These are phyloP conservation scores for Niebla homalea DNA, from an alignment of 495 filamentous ascomycete genomes.

Conservation along the genomic window DNA sequence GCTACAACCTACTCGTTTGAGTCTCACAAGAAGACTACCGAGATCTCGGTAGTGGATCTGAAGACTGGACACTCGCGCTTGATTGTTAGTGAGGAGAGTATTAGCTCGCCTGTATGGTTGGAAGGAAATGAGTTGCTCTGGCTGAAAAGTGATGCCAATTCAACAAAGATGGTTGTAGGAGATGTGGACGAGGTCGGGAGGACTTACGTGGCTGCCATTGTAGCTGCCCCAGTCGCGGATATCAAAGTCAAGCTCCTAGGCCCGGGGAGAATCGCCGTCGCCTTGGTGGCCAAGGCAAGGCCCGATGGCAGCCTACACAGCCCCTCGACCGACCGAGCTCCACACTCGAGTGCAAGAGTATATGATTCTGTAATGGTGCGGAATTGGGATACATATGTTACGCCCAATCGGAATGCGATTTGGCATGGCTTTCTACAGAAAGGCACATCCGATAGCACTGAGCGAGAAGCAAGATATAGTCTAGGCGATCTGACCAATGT, in stretches of 20 bases:
- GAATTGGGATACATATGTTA: slow-evolving; percentile 48
- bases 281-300: slow-evolving; percentile 46
- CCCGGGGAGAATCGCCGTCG: slow-evolving; percentile 54
- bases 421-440: slow-evolving; percentile 56
- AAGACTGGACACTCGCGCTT: slow-evolving; percentile 49
- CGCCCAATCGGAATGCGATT: slow-evolving; percentile 54
- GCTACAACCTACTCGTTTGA: slow-evolving; percentile 75
- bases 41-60: slow-evolving; percentile 66
- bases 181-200: slow-evolving; percentile 40
- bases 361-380: slow-evolving; percentile 46
- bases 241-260: slow-evolving; percentile 54
- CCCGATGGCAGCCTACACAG: slow-evolving; percentile 45
- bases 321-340: slow-evolving; percentile 38
- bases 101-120: slow-evolving; percentile 67
- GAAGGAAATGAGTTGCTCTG: slow-evolving; percentile 49
- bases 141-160: slow-evolving; percentile 48
- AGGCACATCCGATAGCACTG: slow-evolving; percentile 24
- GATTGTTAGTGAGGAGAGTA: slow-evolving; percentile 48
- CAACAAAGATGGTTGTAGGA: slow-evolving; percentile 49
- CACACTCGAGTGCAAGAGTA: slow-evolving; percentile 35
- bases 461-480: slow-evolving; percentile 30
- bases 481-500: slow-evolving; percentile 36
- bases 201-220: slow-evolving; percentile 47
- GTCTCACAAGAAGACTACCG: slow-evolving; percentile 56
- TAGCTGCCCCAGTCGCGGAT: slow-evolving; percentile 59